phyloP scores from a whole-genome alignment of 371 early-diverging fungal species.

The Rhizopus stolonifer region DNA sequence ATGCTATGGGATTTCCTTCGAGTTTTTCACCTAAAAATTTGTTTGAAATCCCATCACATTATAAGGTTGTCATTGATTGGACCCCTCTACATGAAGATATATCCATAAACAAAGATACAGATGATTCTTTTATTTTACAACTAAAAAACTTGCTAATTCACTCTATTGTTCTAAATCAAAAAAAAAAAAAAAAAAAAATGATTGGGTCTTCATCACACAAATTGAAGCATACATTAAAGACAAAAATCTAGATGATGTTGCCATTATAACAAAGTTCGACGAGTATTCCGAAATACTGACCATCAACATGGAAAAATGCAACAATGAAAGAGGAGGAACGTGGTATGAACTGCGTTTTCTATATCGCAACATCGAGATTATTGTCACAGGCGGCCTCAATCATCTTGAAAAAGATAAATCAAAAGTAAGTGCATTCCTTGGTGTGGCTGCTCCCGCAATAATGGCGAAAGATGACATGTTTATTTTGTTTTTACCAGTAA shows the following conservation, averaged over 20 bases:
- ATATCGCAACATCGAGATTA: neutral
- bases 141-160: neutral
- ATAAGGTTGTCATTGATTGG: neutral
- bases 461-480: slow-evolving; percentile 3
- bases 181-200: no score
- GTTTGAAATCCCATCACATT: neutral
- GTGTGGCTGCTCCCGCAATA: slow-evolving; percentile 4
- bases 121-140: neutral
- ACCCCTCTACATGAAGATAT: neutral
- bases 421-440: neutral
- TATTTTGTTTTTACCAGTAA: neutral
- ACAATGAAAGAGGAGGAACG: neutral
- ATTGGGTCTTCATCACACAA: slow-evolving; percentile 4
- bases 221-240: slow-evolving; percentile 1
- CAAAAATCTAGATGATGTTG: neutral
- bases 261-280: neutral
- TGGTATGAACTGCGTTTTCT: slow-evolving; percentile 4
- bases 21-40: neutral
- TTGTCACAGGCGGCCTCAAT: neutral
- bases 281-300: neutral
- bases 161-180: neutral
- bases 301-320: neutral
- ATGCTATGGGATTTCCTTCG: neutral
- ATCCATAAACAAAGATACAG: neutral
- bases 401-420: neutral